Evolutionary conservation across 495 filamentous ascomycete species (phyloP).

Genomic region (Hamigera avellanea): DNA sequence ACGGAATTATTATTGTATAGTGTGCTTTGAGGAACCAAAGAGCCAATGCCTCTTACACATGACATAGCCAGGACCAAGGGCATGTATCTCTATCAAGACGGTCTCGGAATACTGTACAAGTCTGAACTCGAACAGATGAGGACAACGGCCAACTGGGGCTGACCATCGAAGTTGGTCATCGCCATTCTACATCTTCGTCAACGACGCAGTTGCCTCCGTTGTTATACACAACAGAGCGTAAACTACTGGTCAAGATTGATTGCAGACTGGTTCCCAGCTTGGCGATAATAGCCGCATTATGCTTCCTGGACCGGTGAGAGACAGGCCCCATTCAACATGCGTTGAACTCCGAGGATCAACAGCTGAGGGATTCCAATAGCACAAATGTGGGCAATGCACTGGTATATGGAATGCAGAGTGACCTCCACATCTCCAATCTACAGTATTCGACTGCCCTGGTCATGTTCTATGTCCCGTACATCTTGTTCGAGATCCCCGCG

Average conservation of each 20-base stretch:
- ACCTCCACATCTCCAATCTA: conserved; percentile 39
- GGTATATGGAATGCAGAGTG: conserved; percentile 39
- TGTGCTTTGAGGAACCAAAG: too few relatives aligned
- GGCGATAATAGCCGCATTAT: not conserved
- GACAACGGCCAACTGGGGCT: not conserved
- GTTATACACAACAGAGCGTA: conserved; percentile 2
- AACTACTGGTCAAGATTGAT: conserved; percentile 5
- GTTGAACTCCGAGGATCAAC: conserved; percentile 6
- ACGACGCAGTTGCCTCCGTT: too few relatives aligned
- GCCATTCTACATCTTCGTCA: not conserved
- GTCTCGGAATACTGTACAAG: not conserved
- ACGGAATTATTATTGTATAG: too few relatives aligned
- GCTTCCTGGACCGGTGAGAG: conserved; percentile 3
- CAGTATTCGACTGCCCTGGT: conserved; percentile 25
- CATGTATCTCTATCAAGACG: not conserved
- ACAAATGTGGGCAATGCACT: conserved; percentile 45
- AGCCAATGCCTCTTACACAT: too few relatives aligned
- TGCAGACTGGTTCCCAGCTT: conserved; percentile 1
- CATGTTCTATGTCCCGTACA: conserved; percentile 19
- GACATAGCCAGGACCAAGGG: not conserved
- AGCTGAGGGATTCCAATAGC: not conserved
- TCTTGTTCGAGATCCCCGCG: conserved; percentile 9
- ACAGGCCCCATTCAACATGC: too few relatives aligned
- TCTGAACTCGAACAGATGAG: not conserved
- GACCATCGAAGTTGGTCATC: not conserved